phyloP scores from a whole-genome alignment of 2,329 filamentous ascomycete genomes.

The Coniochaeta ligniaria region DNA sequence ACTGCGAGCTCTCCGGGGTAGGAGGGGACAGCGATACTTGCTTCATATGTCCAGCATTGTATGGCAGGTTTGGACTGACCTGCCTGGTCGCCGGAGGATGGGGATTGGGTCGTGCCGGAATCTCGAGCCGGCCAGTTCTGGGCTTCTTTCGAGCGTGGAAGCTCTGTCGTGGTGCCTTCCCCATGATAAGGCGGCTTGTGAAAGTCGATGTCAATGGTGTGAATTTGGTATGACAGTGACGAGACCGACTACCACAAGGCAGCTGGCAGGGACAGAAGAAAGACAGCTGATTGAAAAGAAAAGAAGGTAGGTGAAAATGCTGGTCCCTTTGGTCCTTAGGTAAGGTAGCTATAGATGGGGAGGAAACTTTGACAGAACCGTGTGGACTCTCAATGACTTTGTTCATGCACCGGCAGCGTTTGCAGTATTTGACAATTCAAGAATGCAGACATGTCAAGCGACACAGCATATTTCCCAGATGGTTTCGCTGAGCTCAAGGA shows the following conservation, averaged over 20 bases:
- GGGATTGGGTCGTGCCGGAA: background rate
- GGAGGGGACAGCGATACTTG: no score
- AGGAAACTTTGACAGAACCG: background rate
- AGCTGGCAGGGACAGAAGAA: background rate
- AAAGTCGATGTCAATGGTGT: no score
- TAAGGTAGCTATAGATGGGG: background rate
- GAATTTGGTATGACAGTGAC: background rate
- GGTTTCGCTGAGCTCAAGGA: background rate
- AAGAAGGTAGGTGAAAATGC: background rate
- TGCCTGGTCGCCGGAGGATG: background rate
- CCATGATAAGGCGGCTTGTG: background rate
- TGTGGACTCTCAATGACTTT: background rate
- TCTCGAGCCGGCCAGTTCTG: background rate
- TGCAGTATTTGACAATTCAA: background rate
- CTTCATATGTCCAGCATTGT: no score
- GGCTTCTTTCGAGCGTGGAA: background rate
- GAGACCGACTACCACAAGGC: background rate
- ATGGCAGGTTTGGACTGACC: background rate
- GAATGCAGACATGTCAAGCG: background rate
- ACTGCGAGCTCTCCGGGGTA: no score
- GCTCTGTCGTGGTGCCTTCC: background rate
- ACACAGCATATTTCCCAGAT: background rate
- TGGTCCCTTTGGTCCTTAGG: background rate
- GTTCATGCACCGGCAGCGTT: background rate
- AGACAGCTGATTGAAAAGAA: background rate